Percentiles rank a stretch among this genome's conserved stretches.
Conservation (phyloP, 1,284 basidiomycete genomes). For the Stygiomarasmius scandens region DNA sequence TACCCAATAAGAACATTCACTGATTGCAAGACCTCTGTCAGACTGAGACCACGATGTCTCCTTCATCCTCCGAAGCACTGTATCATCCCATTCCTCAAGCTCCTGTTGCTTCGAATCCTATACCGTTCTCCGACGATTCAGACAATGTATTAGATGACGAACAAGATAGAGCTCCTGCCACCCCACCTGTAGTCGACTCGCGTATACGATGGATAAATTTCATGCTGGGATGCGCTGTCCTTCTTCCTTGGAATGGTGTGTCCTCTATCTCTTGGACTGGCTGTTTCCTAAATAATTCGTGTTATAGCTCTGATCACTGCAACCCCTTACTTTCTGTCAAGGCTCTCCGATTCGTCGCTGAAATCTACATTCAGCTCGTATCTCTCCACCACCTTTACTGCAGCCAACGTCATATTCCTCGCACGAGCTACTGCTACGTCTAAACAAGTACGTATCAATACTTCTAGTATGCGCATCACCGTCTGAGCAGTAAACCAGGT, state of each 20-base stretch:
- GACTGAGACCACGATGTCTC: slow-evolving; percentile 20
- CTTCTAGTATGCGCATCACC: too few species aligned
- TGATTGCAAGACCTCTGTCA: too few species aligned
- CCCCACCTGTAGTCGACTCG: slow-evolving; percentile 37
- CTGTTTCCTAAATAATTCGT: slow-evolving; percentile 10
- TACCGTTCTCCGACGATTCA: slow-evolving; percentile 30
- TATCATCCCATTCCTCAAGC: slow-evolving; percentile 43
- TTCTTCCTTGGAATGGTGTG: slow-evolving; percentile 82
- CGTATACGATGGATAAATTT: slow-evolving; percentile 66
- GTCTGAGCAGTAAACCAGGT: too few species aligned
- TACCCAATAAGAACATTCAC: background rate
- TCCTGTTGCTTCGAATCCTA: slow-evolving; percentile 29
- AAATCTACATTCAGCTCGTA: slow-evolving; percentile 70
- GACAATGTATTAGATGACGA: slow-evolving; percentile 17
- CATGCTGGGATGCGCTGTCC: slow-evolving; percentile 69
- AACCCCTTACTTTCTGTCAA: slow-evolving; percentile 72
- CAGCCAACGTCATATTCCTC: slow-evolving; percentile 67
- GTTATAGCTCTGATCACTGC: slow-evolving; percentile 74
- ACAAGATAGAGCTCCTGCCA: slow-evolving; percentile 17
- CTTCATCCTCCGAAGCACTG: slow-evolving; percentile 35
- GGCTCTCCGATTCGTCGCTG: slow-evolving; percentile 58
- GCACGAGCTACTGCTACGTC: slow-evolving; percentile 70
- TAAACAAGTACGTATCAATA: slow-evolving; percentile 54
- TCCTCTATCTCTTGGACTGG: slow-evolving; percentile 11
- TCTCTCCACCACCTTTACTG: slow-evolving; percentile 64